phyloP scores from a whole-genome alignment of 1,284 basidiomycete genomes.

The Singerocomus inundabilis region DNA sequence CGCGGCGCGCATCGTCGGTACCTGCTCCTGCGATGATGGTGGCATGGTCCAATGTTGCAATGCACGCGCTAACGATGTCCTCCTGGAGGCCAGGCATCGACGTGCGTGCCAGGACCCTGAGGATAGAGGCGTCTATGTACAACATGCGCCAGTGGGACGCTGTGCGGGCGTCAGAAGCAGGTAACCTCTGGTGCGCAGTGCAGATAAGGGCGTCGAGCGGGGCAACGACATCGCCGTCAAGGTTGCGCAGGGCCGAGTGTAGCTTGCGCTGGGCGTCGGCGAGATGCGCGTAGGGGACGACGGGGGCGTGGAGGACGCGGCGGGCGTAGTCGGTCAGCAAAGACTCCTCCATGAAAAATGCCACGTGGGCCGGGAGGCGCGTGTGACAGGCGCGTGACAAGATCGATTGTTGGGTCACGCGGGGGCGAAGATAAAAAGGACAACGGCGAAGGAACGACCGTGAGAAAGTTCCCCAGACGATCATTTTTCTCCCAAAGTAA shows the following conservation, averaged over 20 bases:
- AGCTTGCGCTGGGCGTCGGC: slow-evolving; percentile 10
- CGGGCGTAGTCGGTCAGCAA: slow-evolving; percentile 12
- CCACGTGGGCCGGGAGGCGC: slow-evolving; percentile 6
- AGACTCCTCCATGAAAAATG: slow-evolving; percentile 2
- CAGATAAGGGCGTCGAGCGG: slow-evolving; percentile 33
- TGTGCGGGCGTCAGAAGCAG: slow-evolving; percentile 22
- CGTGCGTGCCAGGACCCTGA: slow-evolving; percentile 47
- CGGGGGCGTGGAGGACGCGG: slow-evolving; percentile 12
- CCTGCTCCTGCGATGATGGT: slow-evolving; percentile 81
- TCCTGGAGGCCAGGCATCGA: slow-evolving; percentile 30
- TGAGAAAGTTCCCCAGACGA: slow-evolving; percentile 42
- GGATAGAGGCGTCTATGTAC: slow-evolving; percentile 64
- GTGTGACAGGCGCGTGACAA: slow-evolving; percentile 30
- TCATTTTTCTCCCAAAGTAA: slow-evolving; percentile 40
- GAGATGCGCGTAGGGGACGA: neutral
- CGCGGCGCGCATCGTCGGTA: slow-evolving; percentile 58
- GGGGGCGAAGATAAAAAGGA: slow-evolving; percentile 39
- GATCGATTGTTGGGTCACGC: slow-evolving; percentile 31
- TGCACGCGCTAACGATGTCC: slow-evolving; percentile 31
- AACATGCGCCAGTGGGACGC: slow-evolving; percentile 50
- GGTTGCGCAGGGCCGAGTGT: slow-evolving; percentile 6
- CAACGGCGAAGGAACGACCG: slow-evolving; percentile 33
- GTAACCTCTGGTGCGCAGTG: slow-evolving; percentile 39
- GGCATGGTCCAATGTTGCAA: slow-evolving; percentile 71
- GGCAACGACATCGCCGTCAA: slow-evolving; percentile 3